These are phyloP conservation scores for Paxillus rubicundulus DNA, from an alignment of 768 basidiomycete genomes.

Conservation along the genomic window DNA sequence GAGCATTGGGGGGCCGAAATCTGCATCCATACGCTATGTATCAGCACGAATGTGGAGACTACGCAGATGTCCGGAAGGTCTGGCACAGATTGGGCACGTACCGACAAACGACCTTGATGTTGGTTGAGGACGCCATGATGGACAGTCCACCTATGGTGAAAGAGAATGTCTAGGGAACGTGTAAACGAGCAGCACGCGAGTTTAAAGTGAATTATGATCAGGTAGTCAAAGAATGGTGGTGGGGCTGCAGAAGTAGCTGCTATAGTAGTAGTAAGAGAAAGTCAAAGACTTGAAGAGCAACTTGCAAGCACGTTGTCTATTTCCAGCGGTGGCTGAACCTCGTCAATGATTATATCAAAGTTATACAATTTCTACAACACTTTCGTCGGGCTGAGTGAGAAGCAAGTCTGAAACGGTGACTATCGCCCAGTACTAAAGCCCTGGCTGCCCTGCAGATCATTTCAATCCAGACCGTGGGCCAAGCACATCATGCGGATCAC, in stretches of 20 bases:
- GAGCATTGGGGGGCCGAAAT: conserved; percentile 92
- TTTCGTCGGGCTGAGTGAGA: not conserved
- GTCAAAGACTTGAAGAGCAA: conserved; percentile 16
- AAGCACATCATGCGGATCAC: not conserved
- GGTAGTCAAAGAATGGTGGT: not conserved
- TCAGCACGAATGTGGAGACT: conserved; percentile 5
- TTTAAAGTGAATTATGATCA: conserved; percentile 9
- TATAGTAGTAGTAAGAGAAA: not conserved
- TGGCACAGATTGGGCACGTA: conserved; percentile 40
- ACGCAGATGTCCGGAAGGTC: conserved; percentile 2
- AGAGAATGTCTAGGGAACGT: conserved; percentile 12
- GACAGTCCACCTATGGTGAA: conserved; percentile 25
- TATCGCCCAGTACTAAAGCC: not conserved
- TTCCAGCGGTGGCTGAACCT: conserved; percentile 32
- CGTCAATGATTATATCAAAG: not conserved
- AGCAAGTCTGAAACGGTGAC: not conserved
- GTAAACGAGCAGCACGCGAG: conserved; percentile 14
- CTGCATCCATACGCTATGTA: conserved; percentile 37
- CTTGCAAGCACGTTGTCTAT: conserved; percentile 12
- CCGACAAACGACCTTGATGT: conserved; percentile 99
- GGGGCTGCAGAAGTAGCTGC: not conserved
- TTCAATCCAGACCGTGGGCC: conserved; percentile 3
- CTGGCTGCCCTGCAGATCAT: conserved; percentile 11
- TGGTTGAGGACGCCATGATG: conserved; percentile 73
- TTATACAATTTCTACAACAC: not conserved